Evolutionary conservation across 1,284 basidiomycete species (phyloP).

Genomic region (Ceratobasidium sp.): DNA sequence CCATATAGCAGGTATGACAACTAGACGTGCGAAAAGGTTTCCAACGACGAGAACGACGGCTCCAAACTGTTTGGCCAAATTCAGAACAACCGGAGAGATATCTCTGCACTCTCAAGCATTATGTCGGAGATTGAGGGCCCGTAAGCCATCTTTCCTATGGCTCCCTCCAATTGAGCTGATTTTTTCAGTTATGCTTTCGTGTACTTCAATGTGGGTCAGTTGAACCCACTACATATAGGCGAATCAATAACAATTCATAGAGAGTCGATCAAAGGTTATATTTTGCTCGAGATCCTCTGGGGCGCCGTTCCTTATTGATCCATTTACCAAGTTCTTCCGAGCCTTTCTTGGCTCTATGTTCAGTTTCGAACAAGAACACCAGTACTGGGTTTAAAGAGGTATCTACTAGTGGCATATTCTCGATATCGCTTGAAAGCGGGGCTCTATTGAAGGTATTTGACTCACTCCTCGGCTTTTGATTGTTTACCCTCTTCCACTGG

Average conservation of each 20-base stretch:
- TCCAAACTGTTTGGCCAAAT: constrained; percentile 70
- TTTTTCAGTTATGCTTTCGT: constrained; percentile 80
- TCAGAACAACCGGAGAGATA: constrained; percentile 56
- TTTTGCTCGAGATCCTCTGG: constrained; percentile 90
- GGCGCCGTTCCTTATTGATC: constrained; percentile 87
- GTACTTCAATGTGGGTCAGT: constrained; percentile 71
- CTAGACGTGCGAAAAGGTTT: constrained; percentile 37
- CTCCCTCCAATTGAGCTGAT: constrained; percentile 38
- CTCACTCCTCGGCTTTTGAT: constrained; percentile 8
- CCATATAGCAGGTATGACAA: background rate
- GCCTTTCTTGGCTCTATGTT: constrained; percentile 71
- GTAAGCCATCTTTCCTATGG: constrained; percentile 63
- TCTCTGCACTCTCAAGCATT: constrained; percentile 59
- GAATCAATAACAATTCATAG: constrained; percentile 55
- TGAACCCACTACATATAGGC: background rate
- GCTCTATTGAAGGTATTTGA: constrained; percentile 14
- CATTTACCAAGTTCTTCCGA: constrained; percentile 63
- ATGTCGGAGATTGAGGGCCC: constrained; percentile 84
- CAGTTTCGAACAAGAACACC: constrained; percentile 67
- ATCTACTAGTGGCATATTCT: constrained; percentile 67
- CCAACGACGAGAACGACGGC: constrained; percentile 82
- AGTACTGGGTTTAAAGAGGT: constrained; percentile 68
- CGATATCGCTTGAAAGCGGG: constrained; percentile 59
- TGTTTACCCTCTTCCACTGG: background rate
- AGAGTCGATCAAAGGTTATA: constrained; percentile 62